Evolutionary conservation across 306 rosid genomes (phyloP), one percentile per base, ranked within the genome.

Genomic region (Hippophae tibetana): DNA sequence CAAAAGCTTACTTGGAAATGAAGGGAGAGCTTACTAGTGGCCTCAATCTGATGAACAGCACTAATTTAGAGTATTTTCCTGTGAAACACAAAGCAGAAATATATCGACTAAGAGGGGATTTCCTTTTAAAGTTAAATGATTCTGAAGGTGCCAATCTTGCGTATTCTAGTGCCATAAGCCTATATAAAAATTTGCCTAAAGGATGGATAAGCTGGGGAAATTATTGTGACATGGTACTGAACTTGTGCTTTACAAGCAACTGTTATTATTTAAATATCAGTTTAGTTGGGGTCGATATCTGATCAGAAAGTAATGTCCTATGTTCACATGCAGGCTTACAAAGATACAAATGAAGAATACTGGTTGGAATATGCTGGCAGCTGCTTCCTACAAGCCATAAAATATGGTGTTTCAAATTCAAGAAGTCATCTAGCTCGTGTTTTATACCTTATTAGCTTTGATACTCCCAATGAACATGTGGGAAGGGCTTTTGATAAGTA

Each of bases 121-220:
- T 93, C 79, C 62, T 82, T 67, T 66, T 93, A 52, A 93, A 89
- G 72, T 61, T 88, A 79, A 80, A 77, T 70, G 97, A 93, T 54
- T 79, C 94, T 26, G 99, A 86, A 56, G 43, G 56, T 72, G 97
- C 97, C 47, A 93, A 93, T 79, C 69, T 63, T 70, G 64, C 85
- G n/a, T 93, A 86, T 78, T 93, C 99, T 25, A 80, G 62, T 69
- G 95, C 94, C 58, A 86, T 93, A 71, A 86, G 60, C 74, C 84
- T 89, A 67, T 88, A 86, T 81, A 88, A 89, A 74, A 88, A 76
- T 74, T 75, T 89, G 80, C 97, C 99, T 9, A 93, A 89, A 79
- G 99, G 99, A 65, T 93, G 99, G 99, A 93, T 88, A 80, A 86
- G 99, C 81, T 93, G 99, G 99, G 99, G 99, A 76, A 81, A 80